phyloP scores from a whole-genome alignment of 2,329 filamentous ascomycete species.

The Pseudocercospora eumusae region DNA sequence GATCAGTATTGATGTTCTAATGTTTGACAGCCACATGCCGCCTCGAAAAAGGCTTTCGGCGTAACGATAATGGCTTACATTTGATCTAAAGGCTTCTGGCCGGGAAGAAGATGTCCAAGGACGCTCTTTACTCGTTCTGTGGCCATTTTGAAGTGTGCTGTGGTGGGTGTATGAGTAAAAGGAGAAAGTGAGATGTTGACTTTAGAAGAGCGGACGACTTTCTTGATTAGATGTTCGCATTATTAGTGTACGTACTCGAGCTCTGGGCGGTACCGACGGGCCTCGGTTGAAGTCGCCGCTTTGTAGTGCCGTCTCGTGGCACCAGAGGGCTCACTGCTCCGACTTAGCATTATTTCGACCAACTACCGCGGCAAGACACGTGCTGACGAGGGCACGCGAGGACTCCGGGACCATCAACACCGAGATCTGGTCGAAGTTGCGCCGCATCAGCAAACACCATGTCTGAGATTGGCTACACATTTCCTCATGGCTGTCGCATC shows the following conservation, averaged over 20 bases:
- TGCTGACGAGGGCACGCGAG: neutral
- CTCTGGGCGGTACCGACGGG: neutral
- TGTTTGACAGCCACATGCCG: neutral
- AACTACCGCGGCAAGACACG: slow-evolving; percentile 4
- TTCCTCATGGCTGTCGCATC: slow-evolving; percentile 27
- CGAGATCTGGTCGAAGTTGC: slow-evolving; percentile 2
- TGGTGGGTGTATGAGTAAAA: slow-evolving; percentile 1
- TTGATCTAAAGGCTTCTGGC: slow-evolving; percentile 66
- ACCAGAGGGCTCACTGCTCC: neutral
- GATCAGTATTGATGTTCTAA: slow-evolving; percentile 13
- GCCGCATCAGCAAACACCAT: neutral
- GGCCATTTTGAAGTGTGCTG: slow-evolving; percentile 61
- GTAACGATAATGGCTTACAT: slow-evolving; percentile 62
- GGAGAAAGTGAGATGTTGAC: slow-evolving; percentile 3
- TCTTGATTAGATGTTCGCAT: slow-evolving; percentile 1
- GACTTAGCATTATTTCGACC: neutral
- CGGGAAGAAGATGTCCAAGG: slow-evolving; percentile 78
- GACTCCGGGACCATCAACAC: neutral
- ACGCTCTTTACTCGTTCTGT: slow-evolving; percentile 84
- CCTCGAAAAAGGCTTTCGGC: slow-evolving; percentile 39
- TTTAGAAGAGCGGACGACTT: slow-evolving; percentile 11
- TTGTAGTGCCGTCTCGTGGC: neutral
- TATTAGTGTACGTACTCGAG: slow-evolving; percentile 4
- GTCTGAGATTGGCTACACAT: slow-evolving; percentile 10
- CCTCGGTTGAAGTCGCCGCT: slow-evolving; percentile 3